Percentiles rank a stretch among this genome's conserved stretches.
Evolutionary conservation across 331 rosid species (phyloP).

Genomic region (Acacia concinna): DNA sequence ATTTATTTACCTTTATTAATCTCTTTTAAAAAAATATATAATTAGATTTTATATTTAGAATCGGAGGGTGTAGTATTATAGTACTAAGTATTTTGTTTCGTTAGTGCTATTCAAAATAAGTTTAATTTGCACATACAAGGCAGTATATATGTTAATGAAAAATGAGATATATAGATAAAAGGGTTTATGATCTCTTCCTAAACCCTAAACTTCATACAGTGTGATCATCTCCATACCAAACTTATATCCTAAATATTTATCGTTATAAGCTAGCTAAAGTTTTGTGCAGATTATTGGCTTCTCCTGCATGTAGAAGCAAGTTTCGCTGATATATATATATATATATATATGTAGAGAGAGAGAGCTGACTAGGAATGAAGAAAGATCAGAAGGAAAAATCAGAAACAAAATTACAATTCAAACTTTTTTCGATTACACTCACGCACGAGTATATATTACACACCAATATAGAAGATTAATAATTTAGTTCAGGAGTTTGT

Average conservation of each 20-base stretch:
- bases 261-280: neutral
- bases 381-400: neutral
- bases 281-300: neutral
- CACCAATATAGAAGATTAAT: too few relatives aligned
- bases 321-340: neutral
- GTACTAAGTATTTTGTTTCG: neutral
- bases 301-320: neutral
- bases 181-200: neutral
- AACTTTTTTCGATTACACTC: neutral
- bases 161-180: neutral
- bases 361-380: neutral
- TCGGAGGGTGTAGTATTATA: too few relatives aligned
- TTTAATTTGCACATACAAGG: neutral
- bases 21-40: too few relatives aligned
- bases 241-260: neutral
- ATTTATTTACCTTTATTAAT: too few relatives aligned
- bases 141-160: neutral
- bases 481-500: neutral
- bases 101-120: neutral
- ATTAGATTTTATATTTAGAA: too few relatives aligned
- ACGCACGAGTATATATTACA: neutral
- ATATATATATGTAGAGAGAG: too few relatives aligned
- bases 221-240: neutral
- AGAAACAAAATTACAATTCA: neutral
- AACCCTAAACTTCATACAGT: neutral